A percentile compares a stretch with the other conserved stretches of the same genome.
These are phyloP conservation scores for Escallonia rubra DNA, from an alignment of 129 eudicot species.

Conservation along the genomic window DNA sequence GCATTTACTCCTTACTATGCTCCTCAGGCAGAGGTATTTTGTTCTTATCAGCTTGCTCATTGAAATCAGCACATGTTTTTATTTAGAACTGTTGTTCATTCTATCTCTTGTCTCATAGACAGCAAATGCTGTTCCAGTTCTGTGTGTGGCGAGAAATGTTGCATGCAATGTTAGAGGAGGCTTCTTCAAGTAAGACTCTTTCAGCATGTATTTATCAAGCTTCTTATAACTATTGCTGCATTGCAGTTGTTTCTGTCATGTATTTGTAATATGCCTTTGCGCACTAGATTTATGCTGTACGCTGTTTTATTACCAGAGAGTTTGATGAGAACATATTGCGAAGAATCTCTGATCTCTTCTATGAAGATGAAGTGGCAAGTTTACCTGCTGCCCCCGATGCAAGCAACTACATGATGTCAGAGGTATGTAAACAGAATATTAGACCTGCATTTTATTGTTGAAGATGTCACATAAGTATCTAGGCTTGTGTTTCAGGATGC, in stretches of 20 bases:
- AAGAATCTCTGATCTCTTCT: constrained; percentile 53
- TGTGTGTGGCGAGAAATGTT: constrained; percentile 95
- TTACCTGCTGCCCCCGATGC: constrained; percentile 85
- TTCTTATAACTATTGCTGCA: neutral
- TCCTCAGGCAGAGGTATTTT: constrained; percentile 93
- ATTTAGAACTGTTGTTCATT: neutral
- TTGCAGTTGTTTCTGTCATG: neutral
- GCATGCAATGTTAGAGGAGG: constrained; percentile 98
- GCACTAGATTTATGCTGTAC: neutral
- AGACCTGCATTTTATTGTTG: neutral
- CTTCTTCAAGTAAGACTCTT: constrained; percentile 71
- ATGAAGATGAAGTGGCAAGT: constrained; percentile 73
- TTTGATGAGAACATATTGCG: constrained; percentile 66
- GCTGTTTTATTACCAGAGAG: constrained; percentile 45
- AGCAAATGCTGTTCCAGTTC: constrained; percentile 81
- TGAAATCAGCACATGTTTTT: neutral
- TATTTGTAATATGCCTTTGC: no score
- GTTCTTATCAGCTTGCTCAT: constrained; percentile 10
- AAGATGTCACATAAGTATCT: constrained; percentile 9
- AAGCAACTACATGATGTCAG: constrained; percentile 76
- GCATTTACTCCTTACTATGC: constrained; percentile 96
- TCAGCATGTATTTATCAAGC: neutral
- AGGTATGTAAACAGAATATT: constrained; percentile 40
- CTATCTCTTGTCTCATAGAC: constrained; percentile 33
- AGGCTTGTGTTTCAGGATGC: constrained; percentile 53